These are phyloP conservation scores for Spatholobus suberectus DNA, from an alignment of 306 rosid species.

Conservation along the genomic window DNA sequence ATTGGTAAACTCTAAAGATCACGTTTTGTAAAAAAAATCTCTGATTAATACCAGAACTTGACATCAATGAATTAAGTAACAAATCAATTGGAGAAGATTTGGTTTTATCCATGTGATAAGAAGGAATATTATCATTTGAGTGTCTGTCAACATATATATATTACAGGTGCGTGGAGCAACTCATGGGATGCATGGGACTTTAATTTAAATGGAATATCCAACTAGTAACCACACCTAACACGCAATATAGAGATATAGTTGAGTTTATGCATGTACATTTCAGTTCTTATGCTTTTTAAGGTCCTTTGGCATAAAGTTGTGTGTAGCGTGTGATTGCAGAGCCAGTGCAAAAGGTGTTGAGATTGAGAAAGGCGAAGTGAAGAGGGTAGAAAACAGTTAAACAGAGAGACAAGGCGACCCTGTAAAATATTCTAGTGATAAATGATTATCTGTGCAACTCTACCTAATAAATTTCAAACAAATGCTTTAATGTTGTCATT, in stretches of 20 bases:
- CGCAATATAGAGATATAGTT: neutral
- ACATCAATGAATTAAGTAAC: constrained; percentile 10
- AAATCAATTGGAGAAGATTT: neutral
- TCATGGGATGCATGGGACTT: constrained; percentile 12
- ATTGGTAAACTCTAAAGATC: neutral
- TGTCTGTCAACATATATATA: constrained; percentile 16
- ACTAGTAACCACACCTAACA: constrained; percentile 33
- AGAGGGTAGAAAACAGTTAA: no score
- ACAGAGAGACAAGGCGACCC: no score
- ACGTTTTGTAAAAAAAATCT: constrained; percentile 6
- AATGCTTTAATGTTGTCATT: no score
- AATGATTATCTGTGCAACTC: no score
- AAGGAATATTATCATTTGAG: constrained; percentile 28
- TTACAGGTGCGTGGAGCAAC: neutral
- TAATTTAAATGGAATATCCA: constrained; percentile 15
- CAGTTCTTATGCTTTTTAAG: neutral
- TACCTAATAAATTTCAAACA: no score
- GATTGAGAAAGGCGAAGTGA: neutral
- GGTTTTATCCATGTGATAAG: constrained; percentile 29
- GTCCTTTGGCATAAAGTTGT: neutral
- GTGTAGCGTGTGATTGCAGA: neutral
- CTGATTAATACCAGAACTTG: neutral
- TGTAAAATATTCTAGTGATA: no score
- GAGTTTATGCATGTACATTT: neutral
- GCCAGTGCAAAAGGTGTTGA: constrained; percentile 3